These are phyloP conservation scores for Fusarium floridanum DNA, from an alignment of 2,329 filamentous ascomycete species.

Conservation along the genomic window DNA sequence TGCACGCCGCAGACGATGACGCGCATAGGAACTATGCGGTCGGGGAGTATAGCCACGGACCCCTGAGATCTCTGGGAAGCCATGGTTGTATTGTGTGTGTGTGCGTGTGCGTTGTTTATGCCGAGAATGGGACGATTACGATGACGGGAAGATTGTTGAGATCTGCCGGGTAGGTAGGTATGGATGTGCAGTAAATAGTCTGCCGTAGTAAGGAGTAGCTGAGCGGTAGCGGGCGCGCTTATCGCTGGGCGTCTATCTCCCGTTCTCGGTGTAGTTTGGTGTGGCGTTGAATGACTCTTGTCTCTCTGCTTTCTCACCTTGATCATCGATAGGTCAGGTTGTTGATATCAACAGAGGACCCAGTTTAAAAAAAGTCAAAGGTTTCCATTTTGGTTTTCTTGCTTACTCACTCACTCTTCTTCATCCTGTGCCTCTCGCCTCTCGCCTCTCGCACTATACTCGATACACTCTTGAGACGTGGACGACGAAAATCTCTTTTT, in stretches of 20 bases:
- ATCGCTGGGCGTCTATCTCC: conserved; percentile 22
- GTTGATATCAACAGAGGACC: conserved; percentile 11
- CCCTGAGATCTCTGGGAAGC: conserved; percentile 23
- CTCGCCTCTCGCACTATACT: conserved; percentile 11
- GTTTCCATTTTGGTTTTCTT: not conserved
- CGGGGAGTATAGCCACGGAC: conserved; percentile 26
- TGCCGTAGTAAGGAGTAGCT: not conserved
- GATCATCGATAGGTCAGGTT: not conserved
- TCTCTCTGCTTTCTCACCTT: conserved; percentile 2
- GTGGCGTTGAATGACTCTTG: not conserved
- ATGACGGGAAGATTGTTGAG: conserved; percentile 10
- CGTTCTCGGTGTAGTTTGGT: conserved; percentile 6
- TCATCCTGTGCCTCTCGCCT: conserved; percentile 6
- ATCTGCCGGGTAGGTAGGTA: not conserved
- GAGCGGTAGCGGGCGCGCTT: conserved; percentile 10
- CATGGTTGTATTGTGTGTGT: conserved; percentile 31
- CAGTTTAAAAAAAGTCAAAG: conserved; percentile 7
- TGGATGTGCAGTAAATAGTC: not conserved
- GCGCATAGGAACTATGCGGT: conserved; percentile 54
- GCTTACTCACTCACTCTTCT: conserved; percentile 5
- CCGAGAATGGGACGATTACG: not conserved
- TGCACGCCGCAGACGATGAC: conserved; percentile 57
- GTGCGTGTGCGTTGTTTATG: not conserved
- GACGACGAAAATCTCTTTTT: not conserved
- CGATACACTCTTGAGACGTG: not conserved